phyloP scores from a whole-genome alignment of 352 stramenopile genomes.

The Pseudoperonospora humuli region DNA sequence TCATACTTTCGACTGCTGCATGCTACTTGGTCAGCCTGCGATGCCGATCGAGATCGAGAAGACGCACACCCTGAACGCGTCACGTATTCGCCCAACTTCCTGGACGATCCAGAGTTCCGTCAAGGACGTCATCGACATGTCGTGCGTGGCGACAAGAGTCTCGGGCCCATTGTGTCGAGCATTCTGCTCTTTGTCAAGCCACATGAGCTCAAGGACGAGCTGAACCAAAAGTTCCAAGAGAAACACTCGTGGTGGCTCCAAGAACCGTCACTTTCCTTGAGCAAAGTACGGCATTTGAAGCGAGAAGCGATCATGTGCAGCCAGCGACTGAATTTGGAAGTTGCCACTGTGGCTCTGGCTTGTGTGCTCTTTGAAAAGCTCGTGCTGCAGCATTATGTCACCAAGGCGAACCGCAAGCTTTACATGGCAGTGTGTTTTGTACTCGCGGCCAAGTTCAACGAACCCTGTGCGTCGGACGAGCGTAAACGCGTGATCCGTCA shows the following conservation, averaged over 20 bases:
- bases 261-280: slow-evolving; percentile 87
- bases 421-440: slow-evolving; percentile 94
- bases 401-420: slow-evolving; percentile 93
- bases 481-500: slow-evolving; percentile 58
- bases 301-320: slow-evolving; percentile 71
- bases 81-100: slow-evolving; percentile 67
- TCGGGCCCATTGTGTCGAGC: slow-evolving; percentile 89
- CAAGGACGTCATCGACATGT: slow-evolving; percentile 77
- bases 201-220: slow-evolving; percentile 91
- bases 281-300: slow-evolving; percentile 94
- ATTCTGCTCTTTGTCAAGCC: slow-evolving; percentile 95
- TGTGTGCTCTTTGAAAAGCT: slow-evolving; percentile 97
- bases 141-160: slow-evolving; percentile 80
- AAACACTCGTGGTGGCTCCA: slow-evolving; percentile 88
- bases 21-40: slow-evolving; percentile 63
- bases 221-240: slow-evolving; percentile 97
- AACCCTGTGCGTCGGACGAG: slow-evolving; percentile 57
- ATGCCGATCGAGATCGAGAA: slow-evolving; percentile 61
- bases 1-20: slow-evolving; percentile 83
- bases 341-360: slow-evolving; percentile 90
- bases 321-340: slow-evolving; percentile 83
- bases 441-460: slow-evolving; percentile 91
- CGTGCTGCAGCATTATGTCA: slow-evolving; percentile 91
- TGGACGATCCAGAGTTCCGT: slow-evolving; percentile 80
- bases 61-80: slow-evolving; percentile 57